Percentiles rank a stretch among this genome's conserved stretches.
phyloP scores from a whole-genome alignment of 2,329 filamentous ascomycete species.

The Claviceps fusiformis region DNA sequence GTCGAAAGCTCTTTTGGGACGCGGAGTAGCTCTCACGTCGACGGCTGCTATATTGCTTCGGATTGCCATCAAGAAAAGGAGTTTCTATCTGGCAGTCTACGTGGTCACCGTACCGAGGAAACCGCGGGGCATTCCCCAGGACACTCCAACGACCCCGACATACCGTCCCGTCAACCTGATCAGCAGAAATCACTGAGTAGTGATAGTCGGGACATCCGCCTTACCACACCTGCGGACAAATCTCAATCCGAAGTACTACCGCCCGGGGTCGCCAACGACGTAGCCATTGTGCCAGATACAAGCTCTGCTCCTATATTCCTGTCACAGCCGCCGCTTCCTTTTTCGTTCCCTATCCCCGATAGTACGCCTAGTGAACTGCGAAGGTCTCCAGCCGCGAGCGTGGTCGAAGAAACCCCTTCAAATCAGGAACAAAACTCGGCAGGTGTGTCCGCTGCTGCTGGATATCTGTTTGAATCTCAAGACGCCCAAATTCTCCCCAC shows the following conservation, averaged over 20 bases:
- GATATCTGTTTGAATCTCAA: constrained; percentile 10
- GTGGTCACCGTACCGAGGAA: background rate
- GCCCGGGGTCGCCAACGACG: background rate
- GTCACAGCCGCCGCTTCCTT: constrained; percentile 5
- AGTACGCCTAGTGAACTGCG: constrained; percentile 2
- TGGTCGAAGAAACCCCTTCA: constrained; percentile 3
- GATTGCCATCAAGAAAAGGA: background rate
- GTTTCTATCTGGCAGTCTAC: background rate
- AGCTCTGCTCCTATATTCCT: constrained; percentile 7
- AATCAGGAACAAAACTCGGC: background rate
- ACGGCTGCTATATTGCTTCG: background rate
- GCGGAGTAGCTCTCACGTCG: background rate
- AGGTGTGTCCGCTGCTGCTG: background rate
- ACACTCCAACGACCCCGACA: constrained; percentile 2
- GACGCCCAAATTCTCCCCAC: constrained; percentile 15
- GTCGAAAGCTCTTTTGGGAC: background rate
- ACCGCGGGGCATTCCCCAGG: background rate
- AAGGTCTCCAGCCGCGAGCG: background rate
- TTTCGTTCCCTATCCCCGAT: constrained; percentile 2
- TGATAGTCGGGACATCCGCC: background rate
- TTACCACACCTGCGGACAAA: background rate
- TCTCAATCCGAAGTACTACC: background rate
- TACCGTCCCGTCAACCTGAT: constrained; percentile 15
- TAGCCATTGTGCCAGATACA: background rate
- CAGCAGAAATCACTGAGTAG: background rate